Evolutionary conservation across 495 filamentous ascomycete genomes (phyloP).

Genomic region (Cercophora sp.): DNA sequence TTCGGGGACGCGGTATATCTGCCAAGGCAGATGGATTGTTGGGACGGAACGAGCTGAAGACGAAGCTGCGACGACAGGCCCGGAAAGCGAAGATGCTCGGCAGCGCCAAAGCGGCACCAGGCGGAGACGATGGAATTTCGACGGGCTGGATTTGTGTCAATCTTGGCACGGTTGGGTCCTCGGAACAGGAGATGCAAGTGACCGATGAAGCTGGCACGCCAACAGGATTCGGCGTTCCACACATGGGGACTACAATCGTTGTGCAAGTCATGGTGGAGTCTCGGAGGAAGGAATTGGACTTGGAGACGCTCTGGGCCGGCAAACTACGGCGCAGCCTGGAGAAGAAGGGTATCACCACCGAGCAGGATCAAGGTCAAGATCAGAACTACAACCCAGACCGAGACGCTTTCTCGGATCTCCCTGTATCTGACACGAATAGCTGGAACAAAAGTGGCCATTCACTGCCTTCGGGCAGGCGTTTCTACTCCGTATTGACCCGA

Average conservation of each 20-base stretch:
- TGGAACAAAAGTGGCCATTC: too few species aligned
- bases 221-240: slow-evolving; percentile 72
- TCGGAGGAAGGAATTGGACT: slow-evolving; percentile 75
- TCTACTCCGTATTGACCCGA: too few species aligned
- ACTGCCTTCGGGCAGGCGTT: too few species aligned
- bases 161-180: slow-evolving; percentile 62
- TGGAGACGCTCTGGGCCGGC: slow-evolving; percentile 75
- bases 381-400: too few species aligned
- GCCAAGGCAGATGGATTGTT: slow-evolving; percentile 84
- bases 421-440: too few species aligned
- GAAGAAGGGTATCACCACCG: too few species aligned
- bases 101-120: slow-evolving; percentile 42
- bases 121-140: slow-evolving; percentile 71
- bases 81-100: slow-evolving; percentile 72
- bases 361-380: too few species aligned
- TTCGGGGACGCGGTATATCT: slow-evolving; percentile 66
- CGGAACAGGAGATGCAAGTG: slow-evolving; percentile 39
- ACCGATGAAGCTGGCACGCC: slow-evolving; percentile 42
- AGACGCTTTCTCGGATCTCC: too few species aligned
- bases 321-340: slow-evolving; percentile 20
- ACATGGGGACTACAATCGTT: slow-evolving; percentile 59
- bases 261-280: slow-evolving; percentile 88
- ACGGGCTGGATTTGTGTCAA: slow-evolving; percentile 97
- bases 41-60: slow-evolving; percentile 86
- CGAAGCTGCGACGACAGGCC: slow-evolving; percentile 74